A percentile compares a stretch with the other conserved stretches of the same genome.
These are phyloP conservation scores for Salmacisia buchloeana DNA, from an alignment of 1,284 basidiomycete genomes.

Conservation along the genomic window DNA sequence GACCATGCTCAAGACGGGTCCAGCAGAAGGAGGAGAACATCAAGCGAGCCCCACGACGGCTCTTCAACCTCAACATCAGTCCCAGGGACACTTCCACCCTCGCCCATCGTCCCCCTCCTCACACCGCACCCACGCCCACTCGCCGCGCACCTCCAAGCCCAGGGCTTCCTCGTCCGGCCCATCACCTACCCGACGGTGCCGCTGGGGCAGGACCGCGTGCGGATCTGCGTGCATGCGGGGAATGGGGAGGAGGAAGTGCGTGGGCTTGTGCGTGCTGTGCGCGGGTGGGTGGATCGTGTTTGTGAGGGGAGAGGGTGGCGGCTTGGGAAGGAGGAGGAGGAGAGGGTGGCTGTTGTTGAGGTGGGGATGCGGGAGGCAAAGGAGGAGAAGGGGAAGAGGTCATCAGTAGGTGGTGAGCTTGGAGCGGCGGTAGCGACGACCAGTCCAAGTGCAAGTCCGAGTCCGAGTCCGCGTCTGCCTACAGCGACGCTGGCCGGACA, in stretches of 20 bases:
- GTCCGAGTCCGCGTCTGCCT: too few relatives aligned
- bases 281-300: conserved; percentile 1
- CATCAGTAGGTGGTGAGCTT: too few relatives aligned
- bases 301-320: not conserved
- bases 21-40: not conserved
- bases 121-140: conserved; percentile 68
- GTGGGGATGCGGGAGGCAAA: conserved; percentile 11
- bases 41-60: not conserved
- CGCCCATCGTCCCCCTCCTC: conserved; percentile 79
- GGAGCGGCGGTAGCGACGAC: too few relatives aligned
- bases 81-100: conserved; percentile 25
- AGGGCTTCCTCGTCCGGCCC: conserved; percentile 67
- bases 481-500: too few relatives aligned
- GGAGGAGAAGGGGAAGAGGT: too few relatives aligned
- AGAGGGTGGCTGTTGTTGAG: not conserved
- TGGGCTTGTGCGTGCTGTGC: conserved; percentile 28
- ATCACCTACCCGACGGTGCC: conserved; percentile 72
- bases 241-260: conserved; percentile 66
- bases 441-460: too few relatives aligned
- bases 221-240: conserved; percentile 73
- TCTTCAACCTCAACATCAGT: not conserved
- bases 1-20: not conserved
- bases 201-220: conserved; percentile 70
- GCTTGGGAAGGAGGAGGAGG: not conserved
- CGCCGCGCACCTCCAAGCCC: conserved; percentile 61